These are phyloP conservation scores for Mycena amicta DNA, from an alignment of 768 basidiomycete genomes.

Conservation along the genomic window DNA sequence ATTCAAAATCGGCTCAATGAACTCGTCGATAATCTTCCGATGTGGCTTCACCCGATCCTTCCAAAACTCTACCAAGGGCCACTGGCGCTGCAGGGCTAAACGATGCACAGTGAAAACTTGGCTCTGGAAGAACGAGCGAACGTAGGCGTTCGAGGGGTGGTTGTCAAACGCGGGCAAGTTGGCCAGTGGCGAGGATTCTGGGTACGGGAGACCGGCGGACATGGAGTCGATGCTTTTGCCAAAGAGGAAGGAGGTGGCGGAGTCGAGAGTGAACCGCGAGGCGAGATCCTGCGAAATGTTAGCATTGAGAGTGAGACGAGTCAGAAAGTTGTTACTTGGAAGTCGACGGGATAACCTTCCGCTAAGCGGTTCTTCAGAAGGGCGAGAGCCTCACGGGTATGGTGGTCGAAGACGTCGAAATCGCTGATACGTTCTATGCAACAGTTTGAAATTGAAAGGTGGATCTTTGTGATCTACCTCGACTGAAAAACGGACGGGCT, in stretches of 20 bases:
- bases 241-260: constrained; percentile 61
- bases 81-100: constrained; percentile 41
- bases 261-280: constrained; percentile 61
- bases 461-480: constrained; percentile 9
- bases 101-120: constrained; percentile 45
- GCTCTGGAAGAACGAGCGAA: constrained; percentile 49
- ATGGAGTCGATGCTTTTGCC: constrained; percentile 50
- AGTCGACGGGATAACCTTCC: constrained; percentile 55
- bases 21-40: constrained; percentile 51
- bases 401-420: constrained; percentile 63
- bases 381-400: constrained; percentile 48
- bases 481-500: constrained; percentile 71
- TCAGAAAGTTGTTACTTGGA: constrained; percentile 47
- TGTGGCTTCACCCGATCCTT: constrained; percentile 46
- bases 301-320: not conserved
- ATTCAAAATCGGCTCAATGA: constrained; percentile 55
- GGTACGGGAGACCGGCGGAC: constrained; percentile 51
- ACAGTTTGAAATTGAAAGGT: not conserved
- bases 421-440: constrained; percentile 53
- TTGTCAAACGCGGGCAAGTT: constrained; percentile 8
- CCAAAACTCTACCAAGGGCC: constrained; percentile 58
- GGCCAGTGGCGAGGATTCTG: constrained; percentile 27
- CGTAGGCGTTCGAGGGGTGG: constrained; percentile 34
- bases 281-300: constrained; percentile 41
- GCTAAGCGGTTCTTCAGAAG: constrained; percentile 46